These are phyloP conservation scores for Neurospora pannonica DNA, from an alignment of 495 filamentous ascomycete genomes.

Conservation along the genomic window DNA sequence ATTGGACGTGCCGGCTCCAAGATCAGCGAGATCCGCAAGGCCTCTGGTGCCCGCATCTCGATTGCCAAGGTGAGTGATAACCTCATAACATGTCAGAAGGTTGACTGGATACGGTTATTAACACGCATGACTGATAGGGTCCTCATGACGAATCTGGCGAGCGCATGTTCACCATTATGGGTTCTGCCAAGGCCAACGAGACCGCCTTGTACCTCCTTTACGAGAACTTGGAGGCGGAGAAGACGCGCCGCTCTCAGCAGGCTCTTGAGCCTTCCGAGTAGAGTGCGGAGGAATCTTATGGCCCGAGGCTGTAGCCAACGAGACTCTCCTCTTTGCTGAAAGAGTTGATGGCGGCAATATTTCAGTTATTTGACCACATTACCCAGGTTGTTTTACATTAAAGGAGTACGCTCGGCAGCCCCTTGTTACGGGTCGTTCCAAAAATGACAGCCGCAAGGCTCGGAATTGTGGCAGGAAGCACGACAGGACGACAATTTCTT, in stretches of 20 bases:
- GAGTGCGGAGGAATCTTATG: slow-evolving; percentile 24
- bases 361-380: not conserved
- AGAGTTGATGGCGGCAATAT: not conserved
- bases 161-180: slow-evolving; percentile 99
- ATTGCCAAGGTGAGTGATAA: slow-evolving; percentile 66
- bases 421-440: slow-evolving; percentile 33
- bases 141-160: slow-evolving; percentile 96
- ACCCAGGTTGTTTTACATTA: not conserved
- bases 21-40: slow-evolving; percentile 96
- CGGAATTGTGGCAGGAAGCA: slow-evolving; percentile 34
- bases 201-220: slow-evolving; percentile 92
- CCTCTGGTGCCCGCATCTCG: slow-evolving; percentile 90
- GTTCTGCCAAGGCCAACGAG: slow-evolving; percentile 82
- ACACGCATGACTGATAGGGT: slow-evolving; percentile 31
- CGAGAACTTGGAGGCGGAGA: slow-evolving; percentile 98
- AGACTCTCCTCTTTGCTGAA: slow-evolving; percentile 12
- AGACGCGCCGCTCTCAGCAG: slow-evolving; percentile 80
- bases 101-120: not conserved
- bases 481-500: slow-evolving; percentile 36
- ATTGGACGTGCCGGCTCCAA: slow-evolving; percentile 90
- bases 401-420: slow-evolving; percentile 24
- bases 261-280: slow-evolving; percentile 52
- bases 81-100: not conserved
- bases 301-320: slow-evolving; percentile 18
- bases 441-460: slow-evolving; percentile 55